Base-by-base conservation (phyloP, 495 filamentous ascomycete species). In the Stereocaulon alpinum region DNA sequence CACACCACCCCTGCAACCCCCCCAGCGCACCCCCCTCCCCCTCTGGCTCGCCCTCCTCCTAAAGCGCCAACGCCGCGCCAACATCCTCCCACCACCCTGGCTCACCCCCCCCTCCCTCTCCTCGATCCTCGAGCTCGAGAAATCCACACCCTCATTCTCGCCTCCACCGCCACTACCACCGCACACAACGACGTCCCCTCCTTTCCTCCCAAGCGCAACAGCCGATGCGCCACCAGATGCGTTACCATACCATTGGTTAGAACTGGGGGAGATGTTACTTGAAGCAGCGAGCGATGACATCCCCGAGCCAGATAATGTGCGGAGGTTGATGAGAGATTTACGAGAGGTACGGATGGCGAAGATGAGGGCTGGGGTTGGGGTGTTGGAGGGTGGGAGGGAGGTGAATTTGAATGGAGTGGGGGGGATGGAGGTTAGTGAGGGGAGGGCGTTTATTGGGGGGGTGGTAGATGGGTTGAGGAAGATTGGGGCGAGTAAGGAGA, bases 21-120 rank as follows among this genome's bases (percentile, higher is more conserved):
- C 93, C 0, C 85, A 90, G 63, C 84, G 91, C 64, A 80, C 86
- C 59, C 72, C 84, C 32, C 70, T 97, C 45, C 93, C 93, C 15
- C 83, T 97, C 68, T 97, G 94, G 94, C 86, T 97, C 50, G 93
- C 94, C n/a, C 82, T 97, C 52, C 85, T 96, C 56, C 85, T 98
- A 55, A 96, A 98, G 73, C 88, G 90, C 61, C 94, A 98, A 75
- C 83, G 86, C 40, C 85, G 92, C 67, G 92, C 91, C 69, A 95
- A 96, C 74, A 96, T 97, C 70, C 73, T 91, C 43, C 87, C 93
- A 0, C 93, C 93, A 0, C 71, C 87, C 53, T 98, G 93, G 93
- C 82, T 98, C 12, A 80, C 85, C 63, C 81, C 87, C 0, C 68
- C 81, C 32, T 83, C 88, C 30, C 81, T 98, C 40, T 72, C 77